Conservation (phyloP, 2,329 filamentous ascomycete species). For the Colletotrichum sp. region DNA sequence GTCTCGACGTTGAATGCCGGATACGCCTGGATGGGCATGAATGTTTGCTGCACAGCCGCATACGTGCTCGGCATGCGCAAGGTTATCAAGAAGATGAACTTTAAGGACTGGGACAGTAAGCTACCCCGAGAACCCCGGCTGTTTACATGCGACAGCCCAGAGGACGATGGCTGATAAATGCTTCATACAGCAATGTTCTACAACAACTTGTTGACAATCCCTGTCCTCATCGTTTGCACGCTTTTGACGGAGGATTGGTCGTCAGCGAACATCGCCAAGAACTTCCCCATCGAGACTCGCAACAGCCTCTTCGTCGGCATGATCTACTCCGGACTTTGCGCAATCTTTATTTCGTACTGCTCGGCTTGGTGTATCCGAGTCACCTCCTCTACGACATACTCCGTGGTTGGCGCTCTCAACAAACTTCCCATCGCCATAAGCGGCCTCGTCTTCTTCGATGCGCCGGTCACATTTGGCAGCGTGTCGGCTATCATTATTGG, state of each 20-base stretch:
- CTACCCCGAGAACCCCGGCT: constrained; percentile 28
- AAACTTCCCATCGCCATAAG: constrained; percentile 95
- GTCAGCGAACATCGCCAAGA: constrained; percentile 77
- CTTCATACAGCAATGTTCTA: constrained; percentile 89
- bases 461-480: constrained; percentile 89
- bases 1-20: constrained; percentile 92
- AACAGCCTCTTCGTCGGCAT: constrained; percentile 85
- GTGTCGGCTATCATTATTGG: constrained; percentile 91
- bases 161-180: constrained; percentile 25
- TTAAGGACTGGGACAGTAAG: constrained; percentile 99
- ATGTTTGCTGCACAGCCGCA: constrained; percentile 91
- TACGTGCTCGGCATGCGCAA: constrained; percentile 96
- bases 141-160: neutral
- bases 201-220: constrained; percentile 97
- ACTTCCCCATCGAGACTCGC: constrained; percentile 85
- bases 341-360: constrained; percentile 99
- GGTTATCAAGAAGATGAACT: constrained; percentile 99
- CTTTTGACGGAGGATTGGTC: constrained; percentile 94
- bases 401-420: constrained; percentile 97
- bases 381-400: constrained; percentile 97
- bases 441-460: constrained; percentile 93
- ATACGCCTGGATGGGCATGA: constrained; percentile 97
- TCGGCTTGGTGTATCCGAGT: constrained; percentile 98
- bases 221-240: constrained; percentile 83
- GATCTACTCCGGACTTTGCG: constrained; percentile 90